phyloP scores from a whole-genome alignment of 768 basidiomycete species.

The Suillus placidus region DNA sequence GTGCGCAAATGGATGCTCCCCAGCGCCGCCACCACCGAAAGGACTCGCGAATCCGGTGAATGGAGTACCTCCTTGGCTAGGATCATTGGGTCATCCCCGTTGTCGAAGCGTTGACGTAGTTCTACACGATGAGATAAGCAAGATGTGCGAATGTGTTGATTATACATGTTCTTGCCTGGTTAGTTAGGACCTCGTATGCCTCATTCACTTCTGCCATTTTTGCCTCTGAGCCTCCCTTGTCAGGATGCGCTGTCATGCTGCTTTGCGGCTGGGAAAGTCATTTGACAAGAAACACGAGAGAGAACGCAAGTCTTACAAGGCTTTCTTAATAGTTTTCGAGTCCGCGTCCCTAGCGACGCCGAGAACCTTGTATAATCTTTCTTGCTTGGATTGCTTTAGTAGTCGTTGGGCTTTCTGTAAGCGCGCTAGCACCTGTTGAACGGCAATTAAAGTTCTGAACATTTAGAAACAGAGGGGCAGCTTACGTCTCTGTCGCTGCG shows the following conservation, averaged over 20 bases:
- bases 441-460: slow-evolving; percentile 4
- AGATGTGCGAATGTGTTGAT: neutral
- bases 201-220: slow-evolving; percentile 97
- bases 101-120: slow-evolving; percentile 85
- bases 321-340: slow-evolving; percentile 89
- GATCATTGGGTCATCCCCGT: slow-evolving; percentile 96
- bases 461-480: slow-evolving; percentile 7
- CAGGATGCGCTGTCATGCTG: slow-evolving; percentile 88
- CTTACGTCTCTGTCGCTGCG: slow-evolving; percentile 73
- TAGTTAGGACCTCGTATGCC: slow-evolving; percentile 90
- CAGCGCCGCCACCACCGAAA: slow-evolving; percentile 36
- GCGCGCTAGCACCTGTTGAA: slow-evolving; percentile 63
- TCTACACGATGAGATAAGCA: slow-evolving; percentile 44
- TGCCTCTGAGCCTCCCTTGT: slow-evolving; percentile 91
- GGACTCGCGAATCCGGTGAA: slow-evolving; percentile 47
- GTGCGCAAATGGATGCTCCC: slow-evolving; percentile 70
- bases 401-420: slow-evolving; percentile 82
- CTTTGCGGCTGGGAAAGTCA: slow-evolving; percentile 58
- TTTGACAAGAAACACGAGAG: slow-evolving; percentile 12
- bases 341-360: slow-evolving; percentile 90
- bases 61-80: slow-evolving; percentile 60
- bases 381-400: slow-evolving; percentile 83
- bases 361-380: slow-evolving; percentile 99
- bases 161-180: slow-evolving; percentile 52
- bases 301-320: slow-evolving; percentile 59